phyloP scores from a whole-genome alignment of 1,284 basidiomycete species.

The Sporisorium graminicola region DNA sequence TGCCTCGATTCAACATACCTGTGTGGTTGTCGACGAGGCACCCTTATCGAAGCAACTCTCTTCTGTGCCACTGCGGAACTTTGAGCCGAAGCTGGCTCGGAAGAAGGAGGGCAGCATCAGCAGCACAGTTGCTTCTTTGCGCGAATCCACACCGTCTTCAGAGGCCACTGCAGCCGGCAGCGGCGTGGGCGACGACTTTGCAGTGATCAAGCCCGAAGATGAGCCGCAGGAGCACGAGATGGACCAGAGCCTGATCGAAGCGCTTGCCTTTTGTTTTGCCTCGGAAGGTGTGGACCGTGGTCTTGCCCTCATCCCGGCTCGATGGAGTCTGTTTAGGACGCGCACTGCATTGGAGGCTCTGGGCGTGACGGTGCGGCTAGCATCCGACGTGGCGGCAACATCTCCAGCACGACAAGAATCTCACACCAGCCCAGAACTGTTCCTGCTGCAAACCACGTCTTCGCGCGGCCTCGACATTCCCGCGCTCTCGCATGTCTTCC shows the following conservation, averaged over 20 bases:
- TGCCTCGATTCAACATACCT: slow-evolving; percentile 58
- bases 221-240: slow-evolving; percentile 52
- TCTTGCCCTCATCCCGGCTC: slow-evolving; percentile 62
- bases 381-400: slow-evolving; percentile 12
- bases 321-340: slow-evolving; percentile 58
- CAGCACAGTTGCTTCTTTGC: neutral
- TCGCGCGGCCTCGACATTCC: slow-evolving; percentile 67
- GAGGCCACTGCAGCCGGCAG: neutral
- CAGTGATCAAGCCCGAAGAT: slow-evolving; percentile 20
- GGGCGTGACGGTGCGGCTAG: slow-evolving; percentile 56
- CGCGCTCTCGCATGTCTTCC: slow-evolving; percentile 63
- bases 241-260: slow-evolving; percentile 56
- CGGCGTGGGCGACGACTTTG: slow-evolving; percentile 8
- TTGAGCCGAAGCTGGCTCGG: slow-evolving; percentile 35
- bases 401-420: neutral
- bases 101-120: slow-evolving; percentile 9
- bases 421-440: slow-evolving; percentile 37
- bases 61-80: slow-evolving; percentile 43
- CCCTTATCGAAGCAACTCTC: slow-evolving; percentile 26
- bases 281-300: slow-evolving; percentile 53
- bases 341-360: slow-evolving; percentile 52
- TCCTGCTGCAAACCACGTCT: slow-evolving; percentile 57
- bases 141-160: neutral
- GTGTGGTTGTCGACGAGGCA: slow-evolving; percentile 63
- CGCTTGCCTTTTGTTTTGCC: slow-evolving; percentile 62